Base-by-base conservation (phyloP, 768 basidiomycete species). In the Boletus rufocinnamomeus region DNA sequence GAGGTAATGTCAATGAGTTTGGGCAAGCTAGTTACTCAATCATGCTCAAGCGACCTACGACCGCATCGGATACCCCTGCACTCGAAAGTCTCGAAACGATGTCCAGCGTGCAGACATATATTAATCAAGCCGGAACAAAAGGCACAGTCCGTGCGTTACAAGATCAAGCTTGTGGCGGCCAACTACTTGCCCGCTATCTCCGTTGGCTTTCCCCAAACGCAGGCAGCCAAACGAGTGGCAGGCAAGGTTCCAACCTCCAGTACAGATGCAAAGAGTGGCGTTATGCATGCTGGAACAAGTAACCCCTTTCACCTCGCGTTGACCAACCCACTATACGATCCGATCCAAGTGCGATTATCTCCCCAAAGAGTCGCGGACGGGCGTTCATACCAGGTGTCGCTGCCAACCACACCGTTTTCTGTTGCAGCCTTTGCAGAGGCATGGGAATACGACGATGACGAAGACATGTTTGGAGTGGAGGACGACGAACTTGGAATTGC, bases 101-200 rank as follows among this genome's bases (percentile, higher is more conserved):
- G 97, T 76, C 89, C 94, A 16, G 82, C 81, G 2, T 99, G 97
- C 71, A 87, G 91, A 19, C 96, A 98, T 73, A 97, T 98, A 65
- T 84, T 99, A 61, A 97, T 98, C 75, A 97, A 98, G 71, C 97
- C 97, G 4, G 97, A 99, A 72, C 91, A 95, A 69, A 99, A 99
- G 70, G 89, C 95, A 0, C 93, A 94, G 65, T 94, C 92, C 19
- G 89, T 91, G 38, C 85, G 93, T 19, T 98, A 88, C 81, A 98
- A 98, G 76, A 98, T 99, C 75, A 98, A 98, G 74, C 86, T 98
- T 51, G 92, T 96, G 56, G 97, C 96, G 0, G 85, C 92, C 30
- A 96, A 91, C 71, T 98, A 98, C 74, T 80, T 99, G 17, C 97
- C 97, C 1, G 84, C 88, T 3, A 90, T 98, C 34, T 82, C 85